Evolutionary conservation across 2,329 filamentous ascomycete genomes (phyloP), one percentile per base, ranked within the genome.

Genomic region (Huntiella omanensis): DNA sequence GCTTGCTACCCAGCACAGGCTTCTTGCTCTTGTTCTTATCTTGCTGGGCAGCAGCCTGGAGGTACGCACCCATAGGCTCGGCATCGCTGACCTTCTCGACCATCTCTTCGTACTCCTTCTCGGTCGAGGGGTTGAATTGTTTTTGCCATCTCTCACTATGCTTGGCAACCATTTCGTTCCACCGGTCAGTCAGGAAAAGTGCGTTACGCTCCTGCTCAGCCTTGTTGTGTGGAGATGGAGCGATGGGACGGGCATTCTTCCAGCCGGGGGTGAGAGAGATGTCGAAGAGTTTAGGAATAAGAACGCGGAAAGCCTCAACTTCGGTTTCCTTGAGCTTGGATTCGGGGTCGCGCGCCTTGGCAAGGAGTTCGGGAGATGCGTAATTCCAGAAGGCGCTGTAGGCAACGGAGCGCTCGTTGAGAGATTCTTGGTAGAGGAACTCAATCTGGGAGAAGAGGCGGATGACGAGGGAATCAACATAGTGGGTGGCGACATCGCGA

Each of bases 181-280:
- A 76, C 10, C 60, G 57, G 6, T 54, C 54, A 1, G 69, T 69
- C 36, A 77, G 55, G 42, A 64, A 62, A 1, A 66, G 64, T 2
- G 70, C 70, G 50, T 73, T 74, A 49, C 68, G 69, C 53, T 71
- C 59, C 51, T 75, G 66, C 51, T 73, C 70, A 2, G 66, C 62
- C 34, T 62, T 61, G 11, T 59, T 64, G 52, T 71, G 68, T 8
- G 68, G 68, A 11, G 49, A 52, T 1, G 67, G 61, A 1, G 69
- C 63, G 2, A 54, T 45, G 0, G 63, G 62, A 2, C 71, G 64
- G 7, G 58, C 58, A 3, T 55, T 55, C 5, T 62, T 56, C 67
- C 72, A 77, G 1, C 68, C 71, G 0, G 73, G 72, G 0, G 68
- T 59, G 1, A 76, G 55, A 0, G 70, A 68, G 2, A 71, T 62